Evolutionary conservation across 2,329 filamentous ascomycete genomes (phyloP), one percentile per base, ranked within the genome.

Genomic region (Trichoderma sp.): DNA sequence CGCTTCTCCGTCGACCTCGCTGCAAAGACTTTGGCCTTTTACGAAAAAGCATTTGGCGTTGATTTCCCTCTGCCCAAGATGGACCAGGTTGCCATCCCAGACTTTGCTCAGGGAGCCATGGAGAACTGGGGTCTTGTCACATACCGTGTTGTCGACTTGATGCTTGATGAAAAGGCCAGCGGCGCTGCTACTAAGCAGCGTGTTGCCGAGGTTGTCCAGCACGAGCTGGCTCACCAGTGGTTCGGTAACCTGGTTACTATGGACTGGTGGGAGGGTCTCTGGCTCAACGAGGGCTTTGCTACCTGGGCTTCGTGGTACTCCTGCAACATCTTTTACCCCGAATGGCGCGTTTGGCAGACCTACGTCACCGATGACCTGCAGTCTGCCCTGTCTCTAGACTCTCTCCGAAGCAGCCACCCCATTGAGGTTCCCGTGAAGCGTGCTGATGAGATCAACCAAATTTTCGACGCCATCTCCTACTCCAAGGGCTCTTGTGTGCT

Each of bases 61-160:
- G 84, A 91, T 37, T 97, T 96, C 77, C 77, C 77, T 27, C 73
- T 78, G 13, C 76, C 76, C 49, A 78, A 78, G 71, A 78, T 78
- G 77, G 77, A 78, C 70, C 77, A 77, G 73, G 76, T 97, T 96
- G 76, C 70, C 49, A 71, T 98, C 77, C 95, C 95, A 19, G 95
- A 98, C 79, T 98, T 98, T 79, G 93, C 93, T 62, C 93, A 94
- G 60, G 95, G 95, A 72, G 95, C 94, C 70, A 97, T 98, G 94
- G 94, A 98, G 85, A 98, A 98, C 80, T 98, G 95, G 95, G 95
- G 95, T 77, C 84, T 98, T 64, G 89, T 98, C 74, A 98, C 95
- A 7, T 98, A 97, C 83, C 91, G 95, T 73, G 92, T 97, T 27
- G 94, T 97, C 40, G 79, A 80, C 52, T 73, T 98, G 58, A 87